Evolutionary conservation across 305 asterid species (phyloP).

Genomic region (Petunia hybrid): DNA sequence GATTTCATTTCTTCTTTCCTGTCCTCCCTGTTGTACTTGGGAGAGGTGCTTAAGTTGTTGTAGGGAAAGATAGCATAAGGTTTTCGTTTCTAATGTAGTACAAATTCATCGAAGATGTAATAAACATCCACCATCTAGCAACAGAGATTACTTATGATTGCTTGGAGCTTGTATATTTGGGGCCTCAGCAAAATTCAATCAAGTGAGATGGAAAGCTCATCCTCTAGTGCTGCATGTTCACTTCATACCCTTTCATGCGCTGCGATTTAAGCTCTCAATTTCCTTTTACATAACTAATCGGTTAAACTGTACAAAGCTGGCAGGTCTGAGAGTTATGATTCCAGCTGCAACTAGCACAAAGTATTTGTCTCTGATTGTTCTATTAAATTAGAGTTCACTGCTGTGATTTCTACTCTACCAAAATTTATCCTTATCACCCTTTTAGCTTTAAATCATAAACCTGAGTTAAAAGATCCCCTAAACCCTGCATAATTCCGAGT

Average conservation of each 20-base stretch:
- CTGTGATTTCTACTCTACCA: constrained; percentile 2
- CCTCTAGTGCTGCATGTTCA: constrained; percentile 18
- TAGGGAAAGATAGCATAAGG: neutral
- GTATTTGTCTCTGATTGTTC: neutral
- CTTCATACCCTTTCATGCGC: neutral
- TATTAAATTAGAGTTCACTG: neutral
- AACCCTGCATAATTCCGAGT: neutral
- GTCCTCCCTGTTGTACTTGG: neutral
- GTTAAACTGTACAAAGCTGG: neutral
- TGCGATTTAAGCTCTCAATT: neutral
- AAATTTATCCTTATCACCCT: neutral
- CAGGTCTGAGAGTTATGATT: neutral
- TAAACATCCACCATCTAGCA: neutral
- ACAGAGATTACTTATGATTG: constrained; percentile 4
- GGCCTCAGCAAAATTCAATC: constrained; percentile 5
- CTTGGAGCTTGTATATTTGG: constrained; percentile 9
- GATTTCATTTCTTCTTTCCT: constrained; percentile 22
- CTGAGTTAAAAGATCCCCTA: neutral
- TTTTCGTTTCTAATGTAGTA: constrained; percentile 3
- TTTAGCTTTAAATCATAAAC: neutral
- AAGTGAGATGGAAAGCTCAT: neutral
- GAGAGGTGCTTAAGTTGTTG: constrained; percentile 17
- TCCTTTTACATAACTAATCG: neutral
- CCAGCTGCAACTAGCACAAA: neutral
- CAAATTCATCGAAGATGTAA: neutral